Percentiles rank a stretch among this genome's conserved stretches.
These are phyloP conservation scores for Hevea brasiliensis DNA, from an alignment of 345 rosid genomes.

Conservation along the genomic window DNA sequence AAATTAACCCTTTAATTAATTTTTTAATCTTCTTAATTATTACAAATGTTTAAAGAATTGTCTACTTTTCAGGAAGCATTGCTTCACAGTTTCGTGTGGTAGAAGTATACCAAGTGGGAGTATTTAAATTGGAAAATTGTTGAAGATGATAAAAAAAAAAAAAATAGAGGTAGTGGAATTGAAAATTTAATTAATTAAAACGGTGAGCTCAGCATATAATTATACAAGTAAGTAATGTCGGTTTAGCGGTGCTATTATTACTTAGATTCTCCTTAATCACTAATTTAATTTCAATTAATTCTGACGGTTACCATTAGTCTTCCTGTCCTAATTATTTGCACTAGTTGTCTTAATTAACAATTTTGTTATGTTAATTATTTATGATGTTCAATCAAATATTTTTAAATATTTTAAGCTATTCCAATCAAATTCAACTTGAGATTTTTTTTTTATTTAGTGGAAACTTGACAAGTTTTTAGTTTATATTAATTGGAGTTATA, in stretches of 20 bases:
- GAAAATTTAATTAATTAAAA: not conserved
- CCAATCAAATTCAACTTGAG: too few relatives aligned
- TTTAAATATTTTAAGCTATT: too few relatives aligned
- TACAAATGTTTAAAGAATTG: not conserved
- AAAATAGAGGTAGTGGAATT: not conserved
- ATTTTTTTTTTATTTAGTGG: too few relatives aligned
- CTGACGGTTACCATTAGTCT: slow-evolving; percentile 20
- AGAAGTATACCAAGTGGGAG: slow-evolving; percentile 9
- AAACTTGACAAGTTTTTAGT: too few relatives aligned
- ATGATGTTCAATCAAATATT: too few relatives aligned
- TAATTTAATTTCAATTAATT: not conserved
- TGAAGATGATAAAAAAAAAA: not conserved
- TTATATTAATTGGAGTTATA: too few relatives aligned
- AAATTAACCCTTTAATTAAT: too few relatives aligned
- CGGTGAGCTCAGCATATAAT: slow-evolving; percentile 14
- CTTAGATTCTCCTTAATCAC: slow-evolving; percentile 3
- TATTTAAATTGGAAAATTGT: too few relatives aligned
- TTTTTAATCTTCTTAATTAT: too few relatives aligned
- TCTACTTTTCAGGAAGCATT: slow-evolving; percentile 10
- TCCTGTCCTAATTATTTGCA: not conserved
- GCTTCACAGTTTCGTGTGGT: slow-evolving; percentile 25
- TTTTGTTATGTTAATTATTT: too few relatives aligned
- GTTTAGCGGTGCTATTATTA: slow-evolving; percentile 17
- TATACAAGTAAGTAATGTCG: slow-evolving; percentile 28
- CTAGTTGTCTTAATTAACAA: not conserved